Evolutionary conservation across 2,329 filamentous ascomycete genomes (phyloP), one percentile per base, ranked within the genome.

Genomic region (Capronia americana): DNA sequence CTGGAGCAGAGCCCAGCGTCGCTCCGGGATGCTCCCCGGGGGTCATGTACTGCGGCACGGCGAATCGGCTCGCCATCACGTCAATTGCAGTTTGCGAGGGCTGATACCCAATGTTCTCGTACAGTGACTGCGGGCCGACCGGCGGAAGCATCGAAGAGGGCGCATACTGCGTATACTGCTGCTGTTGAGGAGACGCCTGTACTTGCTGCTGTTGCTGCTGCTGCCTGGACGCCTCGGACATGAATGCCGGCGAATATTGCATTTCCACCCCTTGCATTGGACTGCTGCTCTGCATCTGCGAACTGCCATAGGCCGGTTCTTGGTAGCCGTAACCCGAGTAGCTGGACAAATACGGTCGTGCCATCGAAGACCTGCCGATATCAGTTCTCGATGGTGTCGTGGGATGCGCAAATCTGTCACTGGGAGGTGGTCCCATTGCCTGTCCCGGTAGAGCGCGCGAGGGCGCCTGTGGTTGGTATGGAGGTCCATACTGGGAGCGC

Each of bases 51-150:
- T 90, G 89, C 81, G 89, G 84, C 76, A 89, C 85, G 68, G 86
- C 85, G 78, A 92, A 87, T 76, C 85, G 85, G 75, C 80, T 88
- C 76, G 88, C 82, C 78, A 93, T 84, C 80, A 92, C 91, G 77
- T 92, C 90, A 80, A 95, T 87, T 68, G 86, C 87, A 80, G 90
- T 86, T 76, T 92, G 91, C 82, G 90, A 64, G 73, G 88, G 83
- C 75, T 89, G 85, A 81, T 92, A 96, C 80, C 88, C 86, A 77
- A 89, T 87, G 75, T 87, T 82, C 79, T 94, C 91, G 81, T 96
- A 96, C 73, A 84, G 79, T 67, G 80, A 90, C 83, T 81, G 87
- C 78, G 80, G 82, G 83, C 79, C 80, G 68, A 81, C 82, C 74
- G 87, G 82, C 76, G 89, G 88, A 75, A 85, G 82, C 74, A 93